phyloP scores from a whole-genome alignment of 2,329 filamentous ascomycete genomes.

The Cladosporium sp. region DNA sequence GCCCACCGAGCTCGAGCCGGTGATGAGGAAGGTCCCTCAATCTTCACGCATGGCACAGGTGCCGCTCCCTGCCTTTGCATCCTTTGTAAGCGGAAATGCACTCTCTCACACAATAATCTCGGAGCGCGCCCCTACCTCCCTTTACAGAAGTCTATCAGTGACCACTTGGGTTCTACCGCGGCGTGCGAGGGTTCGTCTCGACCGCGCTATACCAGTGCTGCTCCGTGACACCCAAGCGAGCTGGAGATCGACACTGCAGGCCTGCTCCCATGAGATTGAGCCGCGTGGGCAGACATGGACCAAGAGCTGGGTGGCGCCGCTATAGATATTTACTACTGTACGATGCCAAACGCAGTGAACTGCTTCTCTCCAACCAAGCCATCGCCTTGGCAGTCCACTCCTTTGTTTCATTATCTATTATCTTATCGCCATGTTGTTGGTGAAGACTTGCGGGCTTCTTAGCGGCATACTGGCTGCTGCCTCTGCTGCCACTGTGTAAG shows the following conservation, averaged over 20 bases:
- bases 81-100: background rate
- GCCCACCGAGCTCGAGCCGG: background rate
- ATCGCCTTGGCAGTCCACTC: slow-evolving; percentile 7
- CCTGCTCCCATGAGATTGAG: background rate
- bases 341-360: background rate
- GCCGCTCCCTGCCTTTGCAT: background rate
- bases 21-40: no score
- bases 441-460: background rate
- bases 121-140: no score
- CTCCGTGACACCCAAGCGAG: background rate
- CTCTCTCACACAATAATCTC: no score
- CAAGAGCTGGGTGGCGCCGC: no score
- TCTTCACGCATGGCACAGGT: no score
- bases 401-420: background rate
- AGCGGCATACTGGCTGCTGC: background rate
- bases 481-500: background rate
- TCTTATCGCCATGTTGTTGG: background rate
- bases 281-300: background rate
- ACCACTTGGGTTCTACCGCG: background rate
- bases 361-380: background rate
- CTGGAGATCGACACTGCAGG: background rate
- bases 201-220: background rate
- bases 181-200: background rate
- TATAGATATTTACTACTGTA: no score
- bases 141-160: background rate